Percentiles rank a stretch among this genome's conserved stretches.
Evolutionary conservation across 306 rosid species (phyloP).

Genomic region (Trichosanthes cucumerina): DNA sequence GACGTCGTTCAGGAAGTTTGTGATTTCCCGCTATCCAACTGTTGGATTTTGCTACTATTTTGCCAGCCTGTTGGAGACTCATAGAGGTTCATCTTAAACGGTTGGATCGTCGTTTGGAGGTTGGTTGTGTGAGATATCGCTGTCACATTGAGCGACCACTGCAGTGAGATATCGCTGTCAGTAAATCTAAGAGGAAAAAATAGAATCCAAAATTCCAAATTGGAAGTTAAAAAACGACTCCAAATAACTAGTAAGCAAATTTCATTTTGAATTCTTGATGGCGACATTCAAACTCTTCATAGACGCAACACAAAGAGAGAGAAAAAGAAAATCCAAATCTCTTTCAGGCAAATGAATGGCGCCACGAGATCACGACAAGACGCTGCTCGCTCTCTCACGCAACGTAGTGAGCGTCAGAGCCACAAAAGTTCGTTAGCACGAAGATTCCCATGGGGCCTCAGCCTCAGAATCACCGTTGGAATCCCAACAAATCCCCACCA

Average conservation of each 20-base stretch:
- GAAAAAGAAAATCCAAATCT: not conserved
- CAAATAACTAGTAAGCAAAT: not conserved
- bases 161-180: too few species aligned
- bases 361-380: not conserved
- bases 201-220: too few species aligned
- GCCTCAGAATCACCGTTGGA: constrained; percentile 13
- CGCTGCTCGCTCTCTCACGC: not conserved
- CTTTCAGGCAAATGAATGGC: not conserved
- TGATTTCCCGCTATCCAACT: too few species aligned
- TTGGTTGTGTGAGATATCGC: too few species aligned
- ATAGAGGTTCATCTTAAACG: too few species aligned
- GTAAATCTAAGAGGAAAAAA: too few species aligned
- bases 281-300: not conserved
- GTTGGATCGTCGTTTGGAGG: too few species aligned
- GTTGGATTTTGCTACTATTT: too few species aligned
- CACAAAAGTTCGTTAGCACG: constrained; percentile 9
- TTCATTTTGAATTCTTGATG: not conserved
- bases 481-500: constrained; percentile 8
- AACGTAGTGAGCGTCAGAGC: constrained; percentile 15
- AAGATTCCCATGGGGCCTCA: constrained; percentile 19
- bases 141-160: too few species aligned
- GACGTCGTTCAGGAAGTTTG: too few species aligned
- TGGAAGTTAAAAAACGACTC: not conserved
- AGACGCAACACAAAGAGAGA: not conserved
- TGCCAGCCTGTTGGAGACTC: too few species aligned